Evolutionary conservation across 2,329 filamentous ascomycete species (phyloP).

Genomic region (Tolypocladium nubicola): DNA sequence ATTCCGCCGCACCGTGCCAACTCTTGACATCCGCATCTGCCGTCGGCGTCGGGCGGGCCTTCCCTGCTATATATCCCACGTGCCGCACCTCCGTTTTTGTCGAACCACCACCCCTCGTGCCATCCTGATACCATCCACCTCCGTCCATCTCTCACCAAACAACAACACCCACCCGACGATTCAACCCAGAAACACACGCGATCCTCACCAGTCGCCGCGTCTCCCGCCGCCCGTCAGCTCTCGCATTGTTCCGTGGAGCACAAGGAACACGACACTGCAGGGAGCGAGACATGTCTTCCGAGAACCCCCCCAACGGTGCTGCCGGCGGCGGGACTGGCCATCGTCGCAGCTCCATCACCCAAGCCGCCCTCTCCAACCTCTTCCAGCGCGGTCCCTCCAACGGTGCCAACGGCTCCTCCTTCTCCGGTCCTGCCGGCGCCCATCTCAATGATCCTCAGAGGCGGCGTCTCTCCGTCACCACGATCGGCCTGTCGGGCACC

Average conservation of each 20-base stretch:
- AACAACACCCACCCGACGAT: not conserved
- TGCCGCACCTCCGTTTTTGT: slow-evolving; percentile 11
- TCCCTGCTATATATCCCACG: slow-evolving; percentile 12
- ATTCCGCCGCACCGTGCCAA: not conserved
- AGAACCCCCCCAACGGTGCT: slow-evolving; percentile 21
- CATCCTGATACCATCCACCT: slow-evolving; percentile 9
- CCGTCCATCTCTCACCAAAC: slow-evolving; percentile 1
- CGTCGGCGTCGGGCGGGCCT: not conserved
- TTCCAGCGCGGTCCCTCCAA: slow-evolving; percentile 47
- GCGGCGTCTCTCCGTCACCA: slow-evolving; percentile 64
- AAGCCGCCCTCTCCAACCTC: slow-evolving; percentile 45
- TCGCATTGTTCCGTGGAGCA: not conserved
- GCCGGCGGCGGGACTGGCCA: slow-evolving; percentile 27
- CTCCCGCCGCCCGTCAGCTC: not conserved
- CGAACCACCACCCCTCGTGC: slow-evolving; percentile 15
- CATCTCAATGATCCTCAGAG: slow-evolving; percentile 45
- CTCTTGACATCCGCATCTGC: not conserved
- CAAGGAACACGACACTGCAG: slow-evolving; percentile 2
- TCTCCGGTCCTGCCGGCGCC: slow-evolving; percentile 26
- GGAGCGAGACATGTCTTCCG: slow-evolving; percentile 19
- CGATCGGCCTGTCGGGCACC: slow-evolving; percentile 61
- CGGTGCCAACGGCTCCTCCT: slow-evolving; percentile 29
- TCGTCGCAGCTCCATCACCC: slow-evolving; percentile 46
- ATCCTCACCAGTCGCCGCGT: not conserved
- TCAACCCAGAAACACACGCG: not conserved